Conservation (phyloP, 495 filamentous ascomycete species). For the Xylaria palmicola region DNA sequence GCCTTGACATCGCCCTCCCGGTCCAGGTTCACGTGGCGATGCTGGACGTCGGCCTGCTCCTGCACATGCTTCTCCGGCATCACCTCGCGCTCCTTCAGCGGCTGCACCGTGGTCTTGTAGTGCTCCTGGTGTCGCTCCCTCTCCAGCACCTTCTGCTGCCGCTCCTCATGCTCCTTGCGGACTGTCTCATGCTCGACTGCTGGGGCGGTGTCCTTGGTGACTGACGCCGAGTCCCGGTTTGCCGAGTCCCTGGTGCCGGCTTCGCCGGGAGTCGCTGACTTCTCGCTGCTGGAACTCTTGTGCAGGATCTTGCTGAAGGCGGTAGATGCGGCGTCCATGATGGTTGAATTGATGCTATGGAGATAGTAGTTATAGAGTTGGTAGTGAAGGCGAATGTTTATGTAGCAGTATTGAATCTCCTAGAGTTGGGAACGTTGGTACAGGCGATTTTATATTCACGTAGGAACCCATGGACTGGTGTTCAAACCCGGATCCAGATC, state of each 20-base stretch:
- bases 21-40: not conserved
- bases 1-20: not conserved
- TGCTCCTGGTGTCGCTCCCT: slow-evolving; percentile 35
- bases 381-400: too few relatives aligned
- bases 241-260: not conserved
- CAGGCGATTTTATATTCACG: too few relatives aligned
- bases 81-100: slow-evolving; percentile 36
- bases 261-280: not conserved
- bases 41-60: slow-evolving; percentile 9
- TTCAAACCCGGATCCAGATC: too few relatives aligned
- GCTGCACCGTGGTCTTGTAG: slow-evolving; percentile 40
- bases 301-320: slow-evolving; percentile 11
- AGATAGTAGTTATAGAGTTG: too few relatives aligned
- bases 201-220: not conserved
- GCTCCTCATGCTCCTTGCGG: slow-evolving; percentile 14
- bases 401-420: too few relatives aligned
- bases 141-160: slow-evolving; percentile 18
- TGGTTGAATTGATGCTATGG: not conserved
- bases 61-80: slow-evolving; percentile 33
- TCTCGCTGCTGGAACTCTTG: not conserved
- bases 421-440: too few relatives aligned
- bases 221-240: not conserved
- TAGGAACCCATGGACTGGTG: too few relatives aligned
- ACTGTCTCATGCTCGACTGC: slow-evolving; percentile 19
- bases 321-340: slow-evolving; percentile 17